Conservation (phyloP, 371 early-diverging fungal species). For the Mucor velutinosus region DNA sequence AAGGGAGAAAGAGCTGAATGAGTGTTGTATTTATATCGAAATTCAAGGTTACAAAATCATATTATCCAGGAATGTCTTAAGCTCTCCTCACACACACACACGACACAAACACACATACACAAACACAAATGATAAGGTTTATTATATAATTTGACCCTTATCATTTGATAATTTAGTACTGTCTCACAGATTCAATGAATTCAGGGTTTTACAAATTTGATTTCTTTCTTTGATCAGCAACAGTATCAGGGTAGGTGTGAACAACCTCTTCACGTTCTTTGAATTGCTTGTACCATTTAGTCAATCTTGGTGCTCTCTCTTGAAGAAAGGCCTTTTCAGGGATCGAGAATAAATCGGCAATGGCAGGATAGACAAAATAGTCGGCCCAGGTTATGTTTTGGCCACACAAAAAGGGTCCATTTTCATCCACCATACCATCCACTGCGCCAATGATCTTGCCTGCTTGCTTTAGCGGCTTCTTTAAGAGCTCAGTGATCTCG, state of each 20-base stretch:
- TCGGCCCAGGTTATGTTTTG: slow-evolving; percentile 43
- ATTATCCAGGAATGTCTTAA: not conserved
- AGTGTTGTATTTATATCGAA: not conserved
- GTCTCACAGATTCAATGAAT: not conserved
- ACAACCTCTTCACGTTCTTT: slow-evolving; percentile 23
- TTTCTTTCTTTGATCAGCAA: slow-evolving; percentile 26
- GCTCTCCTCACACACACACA: too few species aligned
- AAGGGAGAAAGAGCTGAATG: not conserved
- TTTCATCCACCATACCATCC: slow-evolving; percentile 6
- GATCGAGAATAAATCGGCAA: slow-evolving; percentile 33
- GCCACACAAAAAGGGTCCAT: slow-evolving; percentile 28
- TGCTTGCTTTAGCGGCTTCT: slow-evolving; percentile 15
- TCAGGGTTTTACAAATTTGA: slow-evolving; percentile 2
- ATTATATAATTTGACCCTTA: slow-evolving; percentile 1
- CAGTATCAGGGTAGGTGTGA: slow-evolving; percentile 29
- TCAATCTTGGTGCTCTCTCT: slow-evolving; percentile 25
- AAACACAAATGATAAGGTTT: not conserved
- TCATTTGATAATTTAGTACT: not conserved
- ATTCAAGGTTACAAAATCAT: not conserved
- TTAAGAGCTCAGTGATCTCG: slow-evolving; percentile 17
- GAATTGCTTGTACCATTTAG: slow-evolving; percentile 30
- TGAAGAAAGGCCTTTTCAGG: slow-evolving; percentile 25
- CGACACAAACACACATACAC: too few species aligned
- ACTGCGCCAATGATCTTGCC: slow-evolving; percentile 7
- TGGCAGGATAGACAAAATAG: slow-evolving; percentile 36